Conservation (phyloP, 768 basidiomycete genomes). For the Megacollybia marginata region DNA sequence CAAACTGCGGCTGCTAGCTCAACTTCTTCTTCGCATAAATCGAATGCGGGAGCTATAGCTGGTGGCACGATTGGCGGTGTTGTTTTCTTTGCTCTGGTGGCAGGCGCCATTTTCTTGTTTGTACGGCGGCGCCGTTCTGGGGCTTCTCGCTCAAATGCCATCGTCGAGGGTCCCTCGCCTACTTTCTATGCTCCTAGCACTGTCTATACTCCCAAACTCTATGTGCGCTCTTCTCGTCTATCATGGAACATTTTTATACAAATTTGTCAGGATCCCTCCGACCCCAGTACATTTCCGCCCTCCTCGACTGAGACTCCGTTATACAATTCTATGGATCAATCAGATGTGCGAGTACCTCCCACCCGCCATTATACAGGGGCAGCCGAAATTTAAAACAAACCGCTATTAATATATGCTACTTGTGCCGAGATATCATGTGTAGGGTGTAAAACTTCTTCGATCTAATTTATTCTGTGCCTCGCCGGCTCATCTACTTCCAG, state of each 20-base stretch:
- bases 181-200: conserved; percentile 6
- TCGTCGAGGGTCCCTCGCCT: conserved; percentile 5
- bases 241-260: background rate
- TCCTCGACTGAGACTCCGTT: background rate
- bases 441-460: too few species aligned
- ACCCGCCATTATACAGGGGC: background rate
- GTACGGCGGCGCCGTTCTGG: conserved; percentile 8
- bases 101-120: conserved; percentile 8
- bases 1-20: background rate
- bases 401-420: too few species aligned
- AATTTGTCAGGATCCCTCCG: conserved; percentile 23
- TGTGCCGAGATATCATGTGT: too few species aligned
- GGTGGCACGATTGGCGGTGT: conserved; percentile 20
- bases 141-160: background rate
- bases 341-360: background rate
- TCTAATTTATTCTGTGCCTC: too few species aligned
- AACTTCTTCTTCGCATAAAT: conserved; percentile 5
- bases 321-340: too few species aligned
- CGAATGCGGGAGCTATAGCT: conserved; percentile 16
- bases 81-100: conserved; percentile 11
- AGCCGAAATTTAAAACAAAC: background rate
- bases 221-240: conserved; percentile 14
- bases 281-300: conserved; percentile 28
- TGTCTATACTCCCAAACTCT: conserved; percentile 16
- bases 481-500: too few species aligned